Evolutionary conservation across 2,329 filamentous ascomycete species (phyloP).

Genomic region (Penicillium rolfsii): DNA sequence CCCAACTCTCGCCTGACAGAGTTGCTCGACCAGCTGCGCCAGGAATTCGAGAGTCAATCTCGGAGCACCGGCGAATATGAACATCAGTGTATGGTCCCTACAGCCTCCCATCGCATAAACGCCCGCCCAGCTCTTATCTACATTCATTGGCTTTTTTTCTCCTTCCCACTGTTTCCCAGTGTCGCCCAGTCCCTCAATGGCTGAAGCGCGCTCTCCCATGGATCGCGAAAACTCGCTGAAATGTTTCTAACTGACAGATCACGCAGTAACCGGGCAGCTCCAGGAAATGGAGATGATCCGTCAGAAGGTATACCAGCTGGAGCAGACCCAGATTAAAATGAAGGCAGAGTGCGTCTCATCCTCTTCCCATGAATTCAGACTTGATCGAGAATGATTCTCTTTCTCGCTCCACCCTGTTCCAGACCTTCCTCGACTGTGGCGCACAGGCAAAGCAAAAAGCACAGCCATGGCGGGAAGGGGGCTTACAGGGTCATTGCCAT

Average conservation of each 20-base stretch:
- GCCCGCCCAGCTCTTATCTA: not conserved
- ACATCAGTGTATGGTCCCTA: slow-evolving; percentile 76
- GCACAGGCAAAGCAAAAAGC: not conserved
- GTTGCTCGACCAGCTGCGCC: slow-evolving; percentile 85
- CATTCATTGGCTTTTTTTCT: slow-evolving; percentile 1
- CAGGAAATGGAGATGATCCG: slow-evolving; percentile 94
- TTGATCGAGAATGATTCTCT: not conserved
- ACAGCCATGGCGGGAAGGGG: not conserved
- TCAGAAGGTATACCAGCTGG: slow-evolving; percentile 89
- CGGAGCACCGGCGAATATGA: slow-evolving; percentile 85
- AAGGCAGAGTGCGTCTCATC: slow-evolving; percentile 78
- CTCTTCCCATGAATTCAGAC: not conserved
- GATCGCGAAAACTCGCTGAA: slow-evolving; percentile 27
- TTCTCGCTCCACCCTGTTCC: not conserved
- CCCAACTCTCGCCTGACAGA: slow-evolving; percentile 80
- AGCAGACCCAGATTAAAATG: slow-evolving; percentile 83
- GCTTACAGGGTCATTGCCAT: not conserved
- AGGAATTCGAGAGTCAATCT: slow-evolving; percentile 85
- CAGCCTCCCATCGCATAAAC: slow-evolving; percentile 12
- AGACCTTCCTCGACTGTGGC: not conserved
- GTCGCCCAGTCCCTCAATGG: slow-evolving; percentile 18
- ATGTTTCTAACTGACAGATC: slow-evolving; percentile 35
- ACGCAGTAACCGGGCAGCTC: slow-evolving; percentile 81
- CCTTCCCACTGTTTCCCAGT: slow-evolving; percentile 9
- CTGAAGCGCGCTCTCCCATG: slow-evolving; percentile 12